A percentile compares a stretch with the other conserved stretches of the same genome.
These are phyloP conservation scores for Spergularia marina DNA, from an alignment of 148 eudicot genomes.

Conservation along the genomic window DNA sequence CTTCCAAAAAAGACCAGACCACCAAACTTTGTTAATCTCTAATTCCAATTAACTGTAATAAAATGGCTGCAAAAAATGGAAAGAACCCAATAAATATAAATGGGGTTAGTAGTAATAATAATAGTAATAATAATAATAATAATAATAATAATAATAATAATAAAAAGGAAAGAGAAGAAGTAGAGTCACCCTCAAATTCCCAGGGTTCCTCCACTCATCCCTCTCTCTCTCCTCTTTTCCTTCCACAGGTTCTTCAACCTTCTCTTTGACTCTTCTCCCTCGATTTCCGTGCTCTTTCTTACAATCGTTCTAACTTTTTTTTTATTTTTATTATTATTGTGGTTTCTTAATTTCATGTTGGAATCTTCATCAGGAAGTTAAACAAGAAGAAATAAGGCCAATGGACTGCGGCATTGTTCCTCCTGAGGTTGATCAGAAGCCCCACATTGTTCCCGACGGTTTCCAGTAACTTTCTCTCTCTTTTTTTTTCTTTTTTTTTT, in stretches of 20 bases:
- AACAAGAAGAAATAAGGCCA: neutral
- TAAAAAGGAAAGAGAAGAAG: neutral
- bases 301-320: neutral
- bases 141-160: neutral
- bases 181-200: neutral
- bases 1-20: too few species aligned
- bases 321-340: neutral
- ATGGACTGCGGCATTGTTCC: neutral
- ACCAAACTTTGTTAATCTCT: too few species aligned
- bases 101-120: neutral
- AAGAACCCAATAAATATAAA: neutral
- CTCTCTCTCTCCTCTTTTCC: neutral
- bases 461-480: constrained; percentile 3
- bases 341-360: neutral
- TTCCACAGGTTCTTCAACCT: neutral
- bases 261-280: neutral
- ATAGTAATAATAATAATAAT: too few species aligned
- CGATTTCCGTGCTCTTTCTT: neutral
- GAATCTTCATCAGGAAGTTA: neutral
- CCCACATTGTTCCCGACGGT: constrained; percentile 1
- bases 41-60: neutral
- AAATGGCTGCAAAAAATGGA: neutral
- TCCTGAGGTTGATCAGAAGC: neutral
- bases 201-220: neutral
- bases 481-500: neutral